Evolutionary conservation across 1,284 basidiomycete species (phyloP), one percentile per base, ranked within the genome.

Genomic region (Stygiomarasmius scandens): DNA sequence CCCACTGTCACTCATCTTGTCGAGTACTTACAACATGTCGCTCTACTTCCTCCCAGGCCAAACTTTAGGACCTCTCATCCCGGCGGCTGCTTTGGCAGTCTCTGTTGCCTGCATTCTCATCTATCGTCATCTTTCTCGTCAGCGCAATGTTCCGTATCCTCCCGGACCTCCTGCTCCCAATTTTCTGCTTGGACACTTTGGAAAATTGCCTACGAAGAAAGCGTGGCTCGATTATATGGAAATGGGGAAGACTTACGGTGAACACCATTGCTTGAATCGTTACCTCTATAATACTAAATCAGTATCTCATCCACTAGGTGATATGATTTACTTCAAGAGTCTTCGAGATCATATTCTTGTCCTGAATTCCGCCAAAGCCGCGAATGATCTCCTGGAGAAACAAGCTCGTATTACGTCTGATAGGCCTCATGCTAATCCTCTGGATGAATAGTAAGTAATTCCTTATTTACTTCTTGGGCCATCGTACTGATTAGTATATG

Each of bases 161-260:
- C 38, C 38, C 16, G 38, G 38, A 19, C 38, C 38, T 41, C 38
- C 38, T 41, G 11, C 38, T 19, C 38, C 38, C 5, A 41, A 19
- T 19, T 41, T 8, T 8, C 11, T 41, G 4, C 38, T 41, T 12
- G 38, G 38, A 16, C 38, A 41, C n/a, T 41, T 9, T 19, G 38
- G 38, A 19, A 41, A 41, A 41, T 4, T 41, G 11, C 38, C 38
- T 12, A 41, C n/a, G 8, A 41, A 41, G 38, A 41, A 41, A 19
- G 8, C 38, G 38, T 55, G 54, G 54, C 38, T 27, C 3, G 54
- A 49, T n/a, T 55, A 55, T 43, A 29, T 38, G 29, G 48, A 55
- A 22, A 32, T 55, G 38, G 48, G 47, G 24, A 34, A 29, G 34
- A 22, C 14, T 29, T 55, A 44, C 36, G 38, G 54, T 55, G 36